phyloP scores from a whole-genome alignment of 768 basidiomycete genomes.

The Boletales sp. region DNA sequence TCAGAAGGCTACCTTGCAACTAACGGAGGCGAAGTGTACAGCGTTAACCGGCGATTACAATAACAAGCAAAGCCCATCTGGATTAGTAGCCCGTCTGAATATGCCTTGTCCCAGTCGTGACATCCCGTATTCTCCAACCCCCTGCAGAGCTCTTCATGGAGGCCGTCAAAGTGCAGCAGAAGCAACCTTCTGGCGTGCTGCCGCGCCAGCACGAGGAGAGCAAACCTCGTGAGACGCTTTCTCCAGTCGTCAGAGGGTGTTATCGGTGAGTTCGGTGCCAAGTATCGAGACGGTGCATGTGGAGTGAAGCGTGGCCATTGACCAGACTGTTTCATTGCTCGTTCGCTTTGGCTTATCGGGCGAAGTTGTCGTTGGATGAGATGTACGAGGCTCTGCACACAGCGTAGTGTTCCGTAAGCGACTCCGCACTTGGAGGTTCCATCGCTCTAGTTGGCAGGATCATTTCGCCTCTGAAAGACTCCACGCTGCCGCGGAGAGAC shows the following conservation, averaged over 20 bases:
- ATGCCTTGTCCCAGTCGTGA: constrained; percentile 11
- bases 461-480: not conserved
- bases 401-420: not conserved
- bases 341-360: constrained; percentile 1
- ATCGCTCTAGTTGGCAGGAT: not conserved
- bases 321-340: constrained; percentile 5
- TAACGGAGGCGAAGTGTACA: not conserved
- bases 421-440: not conserved
- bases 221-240: constrained; percentile 22
- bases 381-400: not conserved
- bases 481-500: not conserved
- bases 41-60: no score
- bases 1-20: not conserved
- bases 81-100: constrained; percentile 42
- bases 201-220: constrained; percentile 23
- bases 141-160: constrained; percentile 27
- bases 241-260: constrained; percentile 24
- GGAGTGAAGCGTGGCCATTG: constrained; percentile 34
- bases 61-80: constrained; percentile 27
- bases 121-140: constrained; percentile 19
- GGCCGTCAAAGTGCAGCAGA: constrained; percentile 10
- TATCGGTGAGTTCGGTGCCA: constrained; percentile 22
- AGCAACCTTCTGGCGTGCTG: constrained; percentile 37
- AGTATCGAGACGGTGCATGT: constrained; percentile 24
- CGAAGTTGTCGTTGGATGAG: not conserved